Percentiles rank a stretch among this genome's conserved stretches.
Conservation (phyloP, 306 rosid genomes). For the Carpinus viminea region DNA sequence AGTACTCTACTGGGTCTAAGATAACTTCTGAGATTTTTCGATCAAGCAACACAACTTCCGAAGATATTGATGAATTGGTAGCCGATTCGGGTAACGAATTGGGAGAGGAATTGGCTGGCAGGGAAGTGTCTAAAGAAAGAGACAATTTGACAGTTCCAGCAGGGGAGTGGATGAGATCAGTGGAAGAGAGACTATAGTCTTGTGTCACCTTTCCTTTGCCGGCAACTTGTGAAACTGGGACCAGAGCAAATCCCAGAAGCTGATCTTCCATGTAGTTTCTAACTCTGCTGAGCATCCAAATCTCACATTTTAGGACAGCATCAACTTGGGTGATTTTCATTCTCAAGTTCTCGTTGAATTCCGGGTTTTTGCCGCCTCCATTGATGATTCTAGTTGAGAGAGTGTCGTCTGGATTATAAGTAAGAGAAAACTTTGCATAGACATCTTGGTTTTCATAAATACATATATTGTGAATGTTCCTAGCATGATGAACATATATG, state of each 20-base stretch:
- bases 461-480: constrained; percentile 88
- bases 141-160: constrained; percentile 83
- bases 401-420: constrained; percentile 82
- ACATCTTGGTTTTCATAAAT: constrained; percentile 95
- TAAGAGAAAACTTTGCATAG: constrained; percentile 87
- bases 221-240: constrained; percentile 60
- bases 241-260: constrained; percentile 86
- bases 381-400: constrained; percentile 67
- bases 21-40: constrained; percentile 50
- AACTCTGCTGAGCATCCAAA: constrained; percentile 91
- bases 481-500: constrained; percentile 82
- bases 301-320: constrained; percentile 84
- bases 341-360: constrained; percentile 72
- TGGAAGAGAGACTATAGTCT: constrained; percentile 83
- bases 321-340: constrained; percentile 70
- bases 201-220: constrained; percentile 68
- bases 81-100: constrained; percentile 43
- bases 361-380: constrained; percentile 84
- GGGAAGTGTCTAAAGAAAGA: constrained; percentile 52
- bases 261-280: constrained; percentile 83
- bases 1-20: constrained; percentile 66
- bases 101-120: constrained; percentile 32
- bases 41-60: constrained; percentile 83
- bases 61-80: constrained; percentile 69
- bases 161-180: constrained; percentile 94